Percentiles rank a stretch among this genome's conserved stretches.
Conservation (phyloP, 2,329 filamentous ascomycete genomes). For the Beauveria varroae region DNA sequence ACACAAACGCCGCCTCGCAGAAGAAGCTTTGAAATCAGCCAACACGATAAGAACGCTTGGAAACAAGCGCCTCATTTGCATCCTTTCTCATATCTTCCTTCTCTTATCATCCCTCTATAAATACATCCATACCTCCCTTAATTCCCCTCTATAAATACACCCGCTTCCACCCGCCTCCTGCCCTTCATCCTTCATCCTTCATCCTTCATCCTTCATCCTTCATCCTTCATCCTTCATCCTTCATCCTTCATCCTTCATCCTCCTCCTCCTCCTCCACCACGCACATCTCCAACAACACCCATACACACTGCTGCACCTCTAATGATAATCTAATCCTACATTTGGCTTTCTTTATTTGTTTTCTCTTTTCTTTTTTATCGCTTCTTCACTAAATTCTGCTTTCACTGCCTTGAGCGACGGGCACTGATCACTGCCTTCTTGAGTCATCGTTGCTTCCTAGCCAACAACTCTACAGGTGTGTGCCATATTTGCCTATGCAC, state of each 20-base stretch:
- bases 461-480: background rate
- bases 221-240: too few species aligned
- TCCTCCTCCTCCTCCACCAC: background rate
- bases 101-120: too few species aligned
- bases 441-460: background rate
- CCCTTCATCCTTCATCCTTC: too few species aligned
- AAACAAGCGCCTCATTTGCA: background rate
- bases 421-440: background rate
- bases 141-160: background rate
- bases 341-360: background rate
- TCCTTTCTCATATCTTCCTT: background rate
- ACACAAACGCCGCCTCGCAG: background rate
- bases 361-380: background rate
- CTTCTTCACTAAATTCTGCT: background rate
- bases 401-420: too few species aligned
- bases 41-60: too few species aligned
- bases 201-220: too few species aligned
- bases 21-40: background rate
- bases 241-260: too few species aligned
- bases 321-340: background rate
- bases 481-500: too few species aligned
- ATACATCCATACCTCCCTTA: too few species aligned
- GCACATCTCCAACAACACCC: background rate
- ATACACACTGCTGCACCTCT: background rate
- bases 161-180: background rate